These are phyloP conservation scores for Candida cerambycidarum DNA, from an alignment of 805 yeast species.

Conservation along the genomic window DNA sequence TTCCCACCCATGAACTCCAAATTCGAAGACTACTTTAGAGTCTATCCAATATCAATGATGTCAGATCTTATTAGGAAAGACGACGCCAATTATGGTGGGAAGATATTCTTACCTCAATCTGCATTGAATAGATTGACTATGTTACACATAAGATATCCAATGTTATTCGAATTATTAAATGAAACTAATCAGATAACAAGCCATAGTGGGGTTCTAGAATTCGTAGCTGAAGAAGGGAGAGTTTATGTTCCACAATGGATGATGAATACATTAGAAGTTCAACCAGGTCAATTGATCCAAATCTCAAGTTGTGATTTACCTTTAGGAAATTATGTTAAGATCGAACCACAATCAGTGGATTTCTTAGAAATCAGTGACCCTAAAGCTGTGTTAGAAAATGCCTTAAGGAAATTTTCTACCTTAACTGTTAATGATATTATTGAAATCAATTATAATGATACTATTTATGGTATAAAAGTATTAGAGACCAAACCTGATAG, in stretches of 20 bases:
- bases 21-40: constrained; percentile 86
- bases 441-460: constrained; percentile 80
- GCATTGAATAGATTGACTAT: constrained; percentile 85
- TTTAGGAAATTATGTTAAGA: constrained; percentile 82
- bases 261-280: constrained; percentile 70
- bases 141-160: constrained; percentile 92
- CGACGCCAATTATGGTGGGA: constrained; percentile 90
- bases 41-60: constrained; percentile 92
- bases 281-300: constrained; percentile 79
- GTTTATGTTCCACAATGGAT: constrained; percentile 96
- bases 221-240: constrained; percentile 96
- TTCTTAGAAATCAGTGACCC: constrained; percentile 94
- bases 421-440: constrained; percentile 81
- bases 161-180: constrained; percentile 80
- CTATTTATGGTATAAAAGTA: constrained; percentile 74
- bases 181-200: constrained; percentile 62
- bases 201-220: constrained; percentile 94
- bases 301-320: constrained; percentile 78
- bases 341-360: constrained; percentile 94
- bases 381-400: constrained; percentile 93
- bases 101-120: constrained; percentile 90
- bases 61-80: constrained; percentile 69
- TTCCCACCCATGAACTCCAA: constrained; percentile 32
- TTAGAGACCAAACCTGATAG: constrained; percentile 84
- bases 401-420: constrained; percentile 85